Conservation (phyloP, 129 eudicot genomes). For the Flaveria sonorensis region DNA sequence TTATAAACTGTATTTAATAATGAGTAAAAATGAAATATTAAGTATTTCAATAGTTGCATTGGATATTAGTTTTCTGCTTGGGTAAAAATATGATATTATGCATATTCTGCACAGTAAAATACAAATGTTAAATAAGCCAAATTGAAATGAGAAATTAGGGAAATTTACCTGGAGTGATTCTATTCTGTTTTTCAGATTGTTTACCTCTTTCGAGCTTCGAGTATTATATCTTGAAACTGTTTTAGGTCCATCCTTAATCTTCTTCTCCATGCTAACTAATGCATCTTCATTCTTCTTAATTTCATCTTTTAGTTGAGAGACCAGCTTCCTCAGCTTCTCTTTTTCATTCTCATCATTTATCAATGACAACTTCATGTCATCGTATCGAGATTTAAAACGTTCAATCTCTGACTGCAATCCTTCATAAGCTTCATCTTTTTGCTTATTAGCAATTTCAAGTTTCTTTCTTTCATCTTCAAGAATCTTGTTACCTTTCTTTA, state of each 20-base stretch:
- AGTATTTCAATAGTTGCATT: not conserved
- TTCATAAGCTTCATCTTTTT: constrained; percentile 45
- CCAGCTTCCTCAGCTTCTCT: constrained; percentile 63
- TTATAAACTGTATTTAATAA: not conserved
- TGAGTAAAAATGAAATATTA: not conserved
- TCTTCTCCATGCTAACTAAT: constrained; percentile 54
- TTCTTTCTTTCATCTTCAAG: constrained; percentile 52
- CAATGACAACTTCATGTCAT: constrained; percentile 45
- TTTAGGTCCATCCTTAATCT: constrained; percentile 58
- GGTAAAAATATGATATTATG: not conserved
- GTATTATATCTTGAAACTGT: constrained; percentile 45
- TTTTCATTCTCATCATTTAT: constrained; percentile 56
- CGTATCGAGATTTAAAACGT: constrained; percentile 43
- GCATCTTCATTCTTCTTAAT: constrained; percentile 68
- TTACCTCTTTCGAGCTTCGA: constrained; percentile 56
- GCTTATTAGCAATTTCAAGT: constrained; percentile 49
- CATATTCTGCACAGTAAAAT: not conserved
- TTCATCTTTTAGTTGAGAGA: constrained; percentile 51
- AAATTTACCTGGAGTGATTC: constrained; percentile 69
- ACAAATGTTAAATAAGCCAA: not conserved
- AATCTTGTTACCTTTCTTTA: constrained; percentile 40
- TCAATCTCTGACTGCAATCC: constrained; percentile 57
- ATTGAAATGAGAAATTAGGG: not conserved
- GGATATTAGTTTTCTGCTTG: not conserved
- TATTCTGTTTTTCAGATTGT: constrained; percentile 68